These are phyloP conservation scores for Biscogniauxia sp. DNA, from an alignment of 2,329 filamentous ascomycete genomes.

Conservation along the genomic window DNA sequence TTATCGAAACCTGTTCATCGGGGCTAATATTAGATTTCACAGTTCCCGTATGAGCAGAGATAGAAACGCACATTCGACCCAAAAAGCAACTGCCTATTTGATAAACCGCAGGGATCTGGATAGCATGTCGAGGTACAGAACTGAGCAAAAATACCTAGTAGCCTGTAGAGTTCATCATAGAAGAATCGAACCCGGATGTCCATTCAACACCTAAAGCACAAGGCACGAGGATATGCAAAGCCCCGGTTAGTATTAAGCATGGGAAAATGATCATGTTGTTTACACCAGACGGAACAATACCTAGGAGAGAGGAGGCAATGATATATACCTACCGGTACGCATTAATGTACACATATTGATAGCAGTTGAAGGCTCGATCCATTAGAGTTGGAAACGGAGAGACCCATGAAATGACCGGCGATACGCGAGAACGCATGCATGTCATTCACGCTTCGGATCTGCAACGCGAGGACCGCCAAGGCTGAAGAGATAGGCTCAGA, in stretches of 20 bases:
- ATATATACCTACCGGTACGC: too few species aligned
- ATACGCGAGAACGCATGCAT: too few species aligned
- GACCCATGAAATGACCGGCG: too few species aligned
- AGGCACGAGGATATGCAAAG: slow-evolving; percentile 34
- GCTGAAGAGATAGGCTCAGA: too few species aligned
- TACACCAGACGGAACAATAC: too few species aligned
- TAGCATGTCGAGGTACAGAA: too few species aligned
- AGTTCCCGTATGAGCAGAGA: background rate
- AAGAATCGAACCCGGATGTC: slow-evolving; percentile 43
- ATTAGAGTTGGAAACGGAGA: too few species aligned
- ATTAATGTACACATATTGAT: too few species aligned
- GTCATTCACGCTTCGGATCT: too few species aligned
- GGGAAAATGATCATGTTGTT: background rate
- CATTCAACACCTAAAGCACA: slow-evolving; percentile 41
- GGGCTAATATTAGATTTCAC: slow-evolving; percentile 1
- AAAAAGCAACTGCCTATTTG: slow-evolving; percentile 36
- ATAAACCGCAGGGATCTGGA: background rate
- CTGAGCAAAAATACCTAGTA: background rate
- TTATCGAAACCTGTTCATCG: slow-evolving; percentile 37
- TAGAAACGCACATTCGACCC: slow-evolving; percentile 34
- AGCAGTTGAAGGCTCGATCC: too few species aligned
- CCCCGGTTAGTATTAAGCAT: background rate
- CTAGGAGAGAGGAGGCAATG: too few species aligned
- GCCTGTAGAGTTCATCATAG: slow-evolving; percentile 43
- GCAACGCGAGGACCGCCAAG: too few species aligned